These are phyloP conservation scores for Penicillium rolfsii DNA, from an alignment of 2,329 filamentous ascomycete species.

Conservation along the genomic window DNA sequence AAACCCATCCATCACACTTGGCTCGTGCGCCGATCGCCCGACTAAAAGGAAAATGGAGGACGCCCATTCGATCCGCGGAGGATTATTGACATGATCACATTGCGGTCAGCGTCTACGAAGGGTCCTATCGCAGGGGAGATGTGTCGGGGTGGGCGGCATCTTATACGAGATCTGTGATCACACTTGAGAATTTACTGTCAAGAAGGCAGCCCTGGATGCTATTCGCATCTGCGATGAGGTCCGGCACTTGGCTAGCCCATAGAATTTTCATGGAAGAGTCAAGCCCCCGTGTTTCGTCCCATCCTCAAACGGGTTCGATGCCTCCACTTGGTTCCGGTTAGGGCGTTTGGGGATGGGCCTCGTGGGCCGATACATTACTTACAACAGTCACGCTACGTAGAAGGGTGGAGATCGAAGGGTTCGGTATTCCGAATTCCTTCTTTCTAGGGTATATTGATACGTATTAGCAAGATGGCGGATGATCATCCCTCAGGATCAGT, in stretches of 20 bases:
- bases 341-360: conserved; percentile 4
- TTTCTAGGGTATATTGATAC: too few relatives aligned
- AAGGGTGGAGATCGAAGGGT: neutral
- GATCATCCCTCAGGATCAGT: neutral
- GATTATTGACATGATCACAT: neutral
- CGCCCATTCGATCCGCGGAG: neutral
- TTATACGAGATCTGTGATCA: neutral
- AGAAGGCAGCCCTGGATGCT: too few relatives aligned
- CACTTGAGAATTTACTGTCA: too few relatives aligned
- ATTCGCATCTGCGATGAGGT: too few relatives aligned
- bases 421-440: too few relatives aligned
- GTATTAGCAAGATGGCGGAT: too few relatives aligned
- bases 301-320: neutral
- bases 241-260: neutral
- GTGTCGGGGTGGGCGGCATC: neutral
- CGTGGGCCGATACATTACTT: neutral
- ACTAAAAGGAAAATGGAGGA: neutral
- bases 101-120: neutral
- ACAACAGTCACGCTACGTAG: neutral
- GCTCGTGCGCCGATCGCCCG: conserved; percentile 15
- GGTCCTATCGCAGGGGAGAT: neutral
- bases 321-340: conserved; percentile 4
- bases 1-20: conserved; percentile 13
- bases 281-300: conserved; percentile 7
- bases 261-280: conserved; percentile 9